Percentiles rank a stretch among this genome's conserved stretches.
These are phyloP conservation scores for Climacium dendroides DNA, from an alignment of 225 moss, liverwort and hornwort species.

Conservation along the genomic window DNA sequence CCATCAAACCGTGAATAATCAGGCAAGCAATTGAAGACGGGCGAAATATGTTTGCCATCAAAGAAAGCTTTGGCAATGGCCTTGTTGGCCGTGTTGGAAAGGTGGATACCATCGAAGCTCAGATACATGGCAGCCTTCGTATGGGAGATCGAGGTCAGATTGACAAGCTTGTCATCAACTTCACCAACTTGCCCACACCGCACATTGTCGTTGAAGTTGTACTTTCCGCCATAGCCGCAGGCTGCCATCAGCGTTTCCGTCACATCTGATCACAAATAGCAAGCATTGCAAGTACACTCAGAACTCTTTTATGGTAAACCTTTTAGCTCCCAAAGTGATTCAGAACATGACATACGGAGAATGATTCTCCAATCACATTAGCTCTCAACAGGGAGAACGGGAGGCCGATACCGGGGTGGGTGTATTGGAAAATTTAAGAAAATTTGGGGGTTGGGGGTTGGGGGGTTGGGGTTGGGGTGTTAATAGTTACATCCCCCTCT, in stretches of 20 bases:
- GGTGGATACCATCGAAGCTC: conserved; percentile 36
- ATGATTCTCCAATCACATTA: not conserved
- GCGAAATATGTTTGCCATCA: conserved; percentile 17
- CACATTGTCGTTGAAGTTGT: conserved; percentile 19
- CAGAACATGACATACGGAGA: not conserved
- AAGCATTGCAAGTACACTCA: not conserved
- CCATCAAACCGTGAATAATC: conserved; percentile 15
- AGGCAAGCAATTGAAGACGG: conserved; percentile 5
- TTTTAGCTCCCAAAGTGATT: not conserved
- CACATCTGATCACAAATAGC: not conserved
- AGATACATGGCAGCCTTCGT: not conserved
- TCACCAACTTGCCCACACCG: conserved; percentile 6
- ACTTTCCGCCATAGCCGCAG: conserved; percentile 31
- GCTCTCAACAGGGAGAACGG: too few relatives aligned
- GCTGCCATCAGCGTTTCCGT: conserved; percentile 20
- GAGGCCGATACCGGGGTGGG: too few relatives aligned
- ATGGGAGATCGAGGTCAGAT: conserved; percentile 4
- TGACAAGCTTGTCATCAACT: conserved; percentile 1
- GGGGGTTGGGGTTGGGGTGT: too few relatives aligned
- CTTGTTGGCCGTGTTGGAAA: conserved; percentile 22
- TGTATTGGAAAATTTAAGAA: too few relatives aligned
- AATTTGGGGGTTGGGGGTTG: too few relatives aligned
- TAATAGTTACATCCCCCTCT: too few relatives aligned
- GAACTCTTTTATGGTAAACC: not conserved
- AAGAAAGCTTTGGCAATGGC: conserved; percentile 19